Evolutionary conservation across 2,329 filamentous ascomycete genomes (phyloP).

Genomic region (Cladophialophora chaetospira): DNA sequence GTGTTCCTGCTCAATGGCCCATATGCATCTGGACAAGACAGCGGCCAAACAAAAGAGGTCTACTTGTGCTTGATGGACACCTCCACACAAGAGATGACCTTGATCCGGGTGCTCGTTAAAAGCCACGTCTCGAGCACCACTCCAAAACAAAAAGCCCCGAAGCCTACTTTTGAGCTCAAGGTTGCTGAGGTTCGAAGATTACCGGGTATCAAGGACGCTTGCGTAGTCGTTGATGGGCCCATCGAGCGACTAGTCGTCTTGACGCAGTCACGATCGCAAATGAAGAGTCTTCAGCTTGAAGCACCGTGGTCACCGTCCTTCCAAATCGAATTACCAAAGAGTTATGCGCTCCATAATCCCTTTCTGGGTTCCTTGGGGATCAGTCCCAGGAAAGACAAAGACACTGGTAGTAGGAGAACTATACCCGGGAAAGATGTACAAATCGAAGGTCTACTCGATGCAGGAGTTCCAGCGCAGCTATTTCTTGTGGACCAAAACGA

Average conservation of each 20-base stretch:
- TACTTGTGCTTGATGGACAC: conserved; percentile 69
- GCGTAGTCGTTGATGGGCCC: conserved; percentile 67
- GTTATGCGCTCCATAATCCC: conserved; percentile 61
- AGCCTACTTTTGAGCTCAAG: conserved; percentile 28
- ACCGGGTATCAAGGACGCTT: conserved; percentile 71
- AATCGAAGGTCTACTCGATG: conserved; percentile 17
- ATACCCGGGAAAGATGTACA: conserved; percentile 22
- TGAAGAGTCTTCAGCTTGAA: conserved; percentile 69
- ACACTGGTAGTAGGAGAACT: conserved; percentile 22
- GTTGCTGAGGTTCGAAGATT: conserved; percentile 58
- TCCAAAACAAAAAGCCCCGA: conserved; percentile 17
- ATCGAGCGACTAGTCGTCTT: conserved; percentile 71
- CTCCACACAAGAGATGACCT: conserved; percentile 66
- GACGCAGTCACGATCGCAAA: conserved; percentile 64
- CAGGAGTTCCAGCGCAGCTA: conserved; percentile 28
- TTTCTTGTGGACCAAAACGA: conserved; percentile 21
- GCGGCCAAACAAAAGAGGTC: conserved; percentile 38
- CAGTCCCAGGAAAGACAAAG: conserved; percentile 29
- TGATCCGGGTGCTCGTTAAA: conserved; percentile 65
- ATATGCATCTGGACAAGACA: conserved; percentile 2
- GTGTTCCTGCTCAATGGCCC: conserved; percentile 21
- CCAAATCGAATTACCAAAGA: conserved; percentile 63
- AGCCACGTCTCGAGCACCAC: conserved; percentile 28
- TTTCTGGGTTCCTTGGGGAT: conserved; percentile 59
- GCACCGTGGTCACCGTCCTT: conserved; percentile 73